Evolutionary conservation across 345 rosid genomes (phyloP), one percentile per base, ranked within the genome.

Genomic region (Rubroshorea leprosula): DNA sequence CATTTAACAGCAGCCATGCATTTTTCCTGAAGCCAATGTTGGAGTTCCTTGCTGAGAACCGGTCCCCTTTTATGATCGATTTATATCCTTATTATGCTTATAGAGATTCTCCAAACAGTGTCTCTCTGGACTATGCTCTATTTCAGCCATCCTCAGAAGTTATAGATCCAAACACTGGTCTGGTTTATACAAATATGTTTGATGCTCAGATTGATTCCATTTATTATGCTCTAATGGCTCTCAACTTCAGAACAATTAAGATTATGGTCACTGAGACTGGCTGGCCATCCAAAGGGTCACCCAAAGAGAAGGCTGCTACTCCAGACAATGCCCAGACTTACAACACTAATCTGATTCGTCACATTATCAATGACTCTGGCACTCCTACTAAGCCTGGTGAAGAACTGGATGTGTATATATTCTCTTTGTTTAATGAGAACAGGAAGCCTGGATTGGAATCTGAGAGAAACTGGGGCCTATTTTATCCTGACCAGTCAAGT

Each of bases 181-280:
- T 92, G 68, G 82, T 85, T 45, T 92, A 92, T 79, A 86, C 87
- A 14, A 92, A 85, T 82, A 84, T 92, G 96, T 92, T 92, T 6
- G 98, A 92, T 77, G 98, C 98, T 38, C 98, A 92, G 75, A 77
- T 92, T 25, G 98, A 92, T 66, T 85, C 98, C 5, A 73, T 92
- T 49, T 77, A 86, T 69, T 92, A 61, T 49, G 94, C 97, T 8
- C 80, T 89, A 35, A 71, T 29, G 65, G 89, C 85, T 56, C 64
- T 80, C 19, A 81, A 84, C 69, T 86, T 89, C 84, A 68, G 80
- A 72, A 92, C 98, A 16, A 81, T 89, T 60, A 85, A 82, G 75
- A 71, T 86, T 59, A 85, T 86, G 89, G 94, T 89, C 14, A 89
- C 91, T 0, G 98, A 92, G 76, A 89, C 97, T 11, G 97, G 98